Base-by-base conservation (phyloP, 805 yeast genomes). In the Candida ulmi region DNA sequence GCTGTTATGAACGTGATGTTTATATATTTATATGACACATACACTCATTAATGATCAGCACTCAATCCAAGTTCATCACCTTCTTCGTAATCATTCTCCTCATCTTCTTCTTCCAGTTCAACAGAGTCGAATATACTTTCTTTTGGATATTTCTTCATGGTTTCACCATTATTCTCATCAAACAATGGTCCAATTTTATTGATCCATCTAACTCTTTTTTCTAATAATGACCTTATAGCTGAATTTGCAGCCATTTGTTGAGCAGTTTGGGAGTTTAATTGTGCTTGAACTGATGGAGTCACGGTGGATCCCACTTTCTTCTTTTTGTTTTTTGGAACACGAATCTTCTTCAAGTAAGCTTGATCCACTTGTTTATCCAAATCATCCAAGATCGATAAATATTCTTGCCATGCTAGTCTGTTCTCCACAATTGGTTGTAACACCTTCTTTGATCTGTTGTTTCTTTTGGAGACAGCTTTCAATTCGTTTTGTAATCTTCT, bases 361-460 rank as follows among this genome's bases (percentile, higher is more conserved):
- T 87, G 97, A 58, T 93, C 99, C 28, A 93, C 90, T 62, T 93
- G 99, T 59, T 91, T 93, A 60, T 93, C 97, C 49, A 93, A 69
- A 57, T 93, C 98, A 41, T 93, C 98, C 43, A 88, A 62, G 38
- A 93, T 90, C 11, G 91, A 83, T 42, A 81, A 70, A 60, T 87
- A 93, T 60, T 93, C 99, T 58, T 91, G 96, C 79, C 90, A 93
- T 21, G 97, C 96, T 52, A 93, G 70, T 51, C 86, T 95, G 47
- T 85, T 93, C 50, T 88, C 91, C 13, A 93, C 72, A 1, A 82
- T 52, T 1, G 95, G 95, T 19, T 80, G 63, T 28, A 93, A 55
- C 30, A 68, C 64, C 42, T 75, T 70, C 60, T 86, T 86, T 39
- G 91, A 69, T 44, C 72, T 76, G 41, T 79, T 72, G 58, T 93